These are phyloP conservation scores for Thelonectria olida DNA, from an alignment of 2,329 filamentous ascomycete species.

Conservation along the genomic window DNA sequence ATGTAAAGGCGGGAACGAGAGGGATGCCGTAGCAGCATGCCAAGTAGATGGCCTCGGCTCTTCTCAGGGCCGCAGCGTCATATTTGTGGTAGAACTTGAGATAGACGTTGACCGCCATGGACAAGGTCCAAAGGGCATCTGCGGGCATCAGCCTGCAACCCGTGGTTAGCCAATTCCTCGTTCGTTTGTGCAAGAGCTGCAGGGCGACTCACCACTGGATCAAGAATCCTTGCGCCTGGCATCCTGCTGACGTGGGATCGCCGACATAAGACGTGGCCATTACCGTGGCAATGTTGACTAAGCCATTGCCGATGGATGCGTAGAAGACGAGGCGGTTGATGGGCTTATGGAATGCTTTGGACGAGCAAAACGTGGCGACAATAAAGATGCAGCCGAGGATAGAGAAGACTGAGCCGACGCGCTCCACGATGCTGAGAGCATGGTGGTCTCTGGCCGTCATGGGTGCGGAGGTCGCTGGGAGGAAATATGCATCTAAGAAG, in stretches of 20 bases:
- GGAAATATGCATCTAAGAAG: not conserved
- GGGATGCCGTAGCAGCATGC: slow-evolving; percentile 14
- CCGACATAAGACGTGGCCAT: slow-evolving; percentile 67
- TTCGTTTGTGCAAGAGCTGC: not conserved
- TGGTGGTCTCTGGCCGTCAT: not conserved
- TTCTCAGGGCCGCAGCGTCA: slow-evolving; percentile 67
- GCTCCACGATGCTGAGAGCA: slow-evolving; percentile 7
- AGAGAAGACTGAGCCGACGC: slow-evolving; percentile 11
- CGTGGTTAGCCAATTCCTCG: not conserved
- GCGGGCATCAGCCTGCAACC: slow-evolving; percentile 39
- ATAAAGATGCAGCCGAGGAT: slow-evolving; percentile 61
- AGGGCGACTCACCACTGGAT: slow-evolving; percentile 73
- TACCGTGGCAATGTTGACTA: slow-evolving; percentile 75
- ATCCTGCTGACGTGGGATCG: slow-evolving; percentile 54
- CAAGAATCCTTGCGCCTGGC: slow-evolving; percentile 74
- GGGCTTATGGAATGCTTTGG: slow-evolving; percentile 76
- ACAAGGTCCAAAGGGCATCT: slow-evolving; percentile 76
- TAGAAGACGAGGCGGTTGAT: slow-evolving; percentile 85
- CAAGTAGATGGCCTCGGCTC: slow-evolving; percentile 21
- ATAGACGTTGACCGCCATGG: slow-evolving; percentile 83
- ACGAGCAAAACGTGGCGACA: slow-evolving; percentile 71
- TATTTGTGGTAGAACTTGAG: slow-evolving; percentile 79
- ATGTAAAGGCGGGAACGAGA: slow-evolving; percentile 6
- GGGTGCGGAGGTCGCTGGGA: not conserved
- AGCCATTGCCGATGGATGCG: slow-evolving; percentile 79